Conservation (phyloP, 2,329 filamentous ascomycete species). For the Aspergillus sp. region DNA sequence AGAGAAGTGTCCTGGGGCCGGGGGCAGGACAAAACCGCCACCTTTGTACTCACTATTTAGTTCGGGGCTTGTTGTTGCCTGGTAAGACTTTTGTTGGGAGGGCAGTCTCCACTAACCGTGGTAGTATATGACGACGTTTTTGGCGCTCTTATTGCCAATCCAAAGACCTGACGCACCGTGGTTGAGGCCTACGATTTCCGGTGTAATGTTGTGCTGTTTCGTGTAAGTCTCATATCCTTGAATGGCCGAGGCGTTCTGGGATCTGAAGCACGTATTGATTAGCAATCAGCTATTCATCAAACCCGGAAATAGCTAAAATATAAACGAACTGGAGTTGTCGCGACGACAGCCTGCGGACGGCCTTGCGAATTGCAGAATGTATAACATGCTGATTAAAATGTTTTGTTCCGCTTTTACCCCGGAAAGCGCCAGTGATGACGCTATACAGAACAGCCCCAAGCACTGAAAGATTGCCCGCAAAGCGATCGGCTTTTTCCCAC, state of each 20-base stretch:
- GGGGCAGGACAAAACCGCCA: slow-evolving; percentile 49
- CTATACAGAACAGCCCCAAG: slow-evolving; percentile 27
- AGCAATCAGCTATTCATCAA: not conserved
- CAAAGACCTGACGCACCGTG: slow-evolving; percentile 37
- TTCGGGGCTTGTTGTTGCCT: not conserved
- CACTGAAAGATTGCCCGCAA: slow-evolving; percentile 27
- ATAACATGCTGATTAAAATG: slow-evolving; percentile 37
- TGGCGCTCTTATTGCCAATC: slow-evolving; percentile 41
- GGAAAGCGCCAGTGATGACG: slow-evolving; percentile 39
- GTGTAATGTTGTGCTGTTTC: slow-evolving; percentile 25
- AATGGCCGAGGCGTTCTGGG: slow-evolving; percentile 24
- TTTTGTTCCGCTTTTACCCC: slow-evolving; percentile 37
- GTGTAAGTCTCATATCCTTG: slow-evolving; percentile 27
- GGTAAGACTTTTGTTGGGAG: not conserved
- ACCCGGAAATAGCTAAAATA: not conserved
- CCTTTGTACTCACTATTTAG: slow-evolving; percentile 25
- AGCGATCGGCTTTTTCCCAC: slow-evolving; percentile 35
- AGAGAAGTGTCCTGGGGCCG: slow-evolving; percentile 38
- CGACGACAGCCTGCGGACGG: slow-evolving; percentile 22
- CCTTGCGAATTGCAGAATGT: slow-evolving; percentile 31
- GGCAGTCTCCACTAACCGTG: slow-evolving; percentile 30
- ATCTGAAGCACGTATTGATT: slow-evolving; percentile 18
- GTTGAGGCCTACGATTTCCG: slow-evolving; percentile 31
- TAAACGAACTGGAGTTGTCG: slow-evolving; percentile 35
- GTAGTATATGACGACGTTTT: slow-evolving; percentile 40